These are phyloP conservation scores for Aspergillus sp. DNA, from an alignment of 2,329 filamentous ascomycete genomes.

Conservation along the genomic window DNA sequence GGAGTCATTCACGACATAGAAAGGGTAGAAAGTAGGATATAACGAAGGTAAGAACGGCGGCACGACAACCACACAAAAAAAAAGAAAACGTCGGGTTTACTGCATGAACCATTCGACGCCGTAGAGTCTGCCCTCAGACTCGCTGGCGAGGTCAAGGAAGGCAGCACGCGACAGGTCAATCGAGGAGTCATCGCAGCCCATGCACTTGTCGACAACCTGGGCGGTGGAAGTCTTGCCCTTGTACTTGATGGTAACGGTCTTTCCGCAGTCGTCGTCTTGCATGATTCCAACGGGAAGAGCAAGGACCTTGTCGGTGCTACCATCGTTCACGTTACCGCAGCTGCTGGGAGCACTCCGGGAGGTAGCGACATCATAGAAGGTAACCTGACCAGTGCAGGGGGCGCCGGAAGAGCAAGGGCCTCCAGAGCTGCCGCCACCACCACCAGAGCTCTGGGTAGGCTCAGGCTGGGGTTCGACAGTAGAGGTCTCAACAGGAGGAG, in stretches of 20 bases:
- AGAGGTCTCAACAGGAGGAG: neutral
- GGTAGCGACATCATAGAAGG: slow-evolving; percentile 70
- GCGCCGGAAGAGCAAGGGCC: slow-evolving; percentile 27
- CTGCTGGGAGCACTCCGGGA: slow-evolving; percentile 50
- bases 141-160: slow-evolving; percentile 52
- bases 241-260: slow-evolving; percentile 63
- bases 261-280: slow-evolving; percentile 69
- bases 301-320: slow-evolving; percentile 61
- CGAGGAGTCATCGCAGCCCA: slow-evolving; percentile 58
- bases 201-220: slow-evolving; percentile 72
- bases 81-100: slow-evolving; percentile 10
- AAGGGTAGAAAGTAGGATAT: slow-evolving; percentile 3
- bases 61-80: neutral
- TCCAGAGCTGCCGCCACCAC: neutral
- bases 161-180: slow-evolving; percentile 63
- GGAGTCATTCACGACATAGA: slow-evolving; percentile 1
- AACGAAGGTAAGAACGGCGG: neutral
- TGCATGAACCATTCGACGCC: slow-evolving; percentile 44
- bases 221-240: slow-evolving; percentile 61
- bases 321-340: slow-evolving; percentile 65
- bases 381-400: slow-evolving; percentile 62
- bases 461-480: neutral
- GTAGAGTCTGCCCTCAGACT: slow-evolving; percentile 41
- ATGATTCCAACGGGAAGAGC: slow-evolving; percentile 68
- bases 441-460: neutral